Conservation (phyloP, 192 early-diverging fungal genomes). For the Coemansia sp. region DNA sequence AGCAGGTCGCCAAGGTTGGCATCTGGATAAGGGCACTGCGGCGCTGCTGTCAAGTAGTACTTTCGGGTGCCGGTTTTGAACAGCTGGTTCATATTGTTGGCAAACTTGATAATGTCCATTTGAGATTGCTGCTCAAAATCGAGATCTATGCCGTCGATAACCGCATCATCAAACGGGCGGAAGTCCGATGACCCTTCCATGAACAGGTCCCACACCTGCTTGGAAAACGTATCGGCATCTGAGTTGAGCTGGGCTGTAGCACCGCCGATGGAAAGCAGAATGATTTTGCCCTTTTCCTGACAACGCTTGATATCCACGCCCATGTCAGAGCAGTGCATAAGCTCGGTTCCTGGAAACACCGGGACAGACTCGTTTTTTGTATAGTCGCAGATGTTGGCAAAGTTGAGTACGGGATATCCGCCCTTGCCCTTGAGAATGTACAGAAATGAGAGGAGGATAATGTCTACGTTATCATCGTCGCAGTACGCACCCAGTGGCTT, state of each 20-base stretch:
- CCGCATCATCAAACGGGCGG: conserved; percentile 69
- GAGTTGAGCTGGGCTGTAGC: conserved; percentile 60
- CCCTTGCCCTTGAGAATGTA: conserved; percentile 66
- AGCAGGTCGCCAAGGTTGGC: conserved; percentile 60
- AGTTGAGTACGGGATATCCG: conserved; percentile 62
- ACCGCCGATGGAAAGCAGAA: conserved; percentile 74
- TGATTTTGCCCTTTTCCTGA: conserved; percentile 70
- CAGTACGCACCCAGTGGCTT: conserved; percentile 62
- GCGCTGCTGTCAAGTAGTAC: conserved; percentile 67
- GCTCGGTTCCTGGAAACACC: conserved; percentile 56
- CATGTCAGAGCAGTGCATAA: conserved; percentile 71
- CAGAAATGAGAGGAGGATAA: conserved; percentile 63
- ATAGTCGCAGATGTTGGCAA: conserved; percentile 66
- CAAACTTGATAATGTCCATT: conserved; percentile 59
- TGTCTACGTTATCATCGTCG: conserved; percentile 52
- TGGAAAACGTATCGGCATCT: conserved; percentile 62
- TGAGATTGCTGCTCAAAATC: conserved; percentile 67
- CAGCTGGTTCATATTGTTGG: conserved; percentile 57
- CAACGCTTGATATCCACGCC: conserved; percentile 69
- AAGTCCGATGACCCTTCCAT: conserved; percentile 59
- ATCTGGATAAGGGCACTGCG: conserved; percentile 74
- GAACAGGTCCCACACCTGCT: conserved; percentile 76
- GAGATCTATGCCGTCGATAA: conserved; percentile 72
- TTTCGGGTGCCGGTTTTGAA: conserved; percentile 44
- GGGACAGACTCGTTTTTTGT: conserved; percentile 47